Evolutionary conservation across 2,329 filamentous ascomycete genomes (phyloP).

Genomic region (Botrytis aclada): DNA sequence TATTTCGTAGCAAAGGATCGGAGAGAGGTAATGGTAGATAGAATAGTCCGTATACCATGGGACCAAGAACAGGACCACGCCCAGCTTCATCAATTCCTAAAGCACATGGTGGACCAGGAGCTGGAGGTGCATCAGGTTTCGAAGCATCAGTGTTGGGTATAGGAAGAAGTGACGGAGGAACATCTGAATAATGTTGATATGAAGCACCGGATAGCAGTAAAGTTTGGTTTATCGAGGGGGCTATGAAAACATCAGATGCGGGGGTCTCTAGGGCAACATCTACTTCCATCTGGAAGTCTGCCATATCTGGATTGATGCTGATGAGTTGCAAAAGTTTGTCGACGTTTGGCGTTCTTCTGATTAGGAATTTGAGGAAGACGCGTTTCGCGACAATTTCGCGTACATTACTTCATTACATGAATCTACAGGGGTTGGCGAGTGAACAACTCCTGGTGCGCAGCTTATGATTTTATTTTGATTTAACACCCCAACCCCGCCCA

Average conservation of each 20-base stretch:
- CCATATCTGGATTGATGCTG: conserved; percentile 35
- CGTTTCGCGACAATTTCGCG: conserved; percentile 17
- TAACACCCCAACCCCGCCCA: background rate
- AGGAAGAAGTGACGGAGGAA: conserved; percentile 58
- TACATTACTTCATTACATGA: conserved; percentile 5
- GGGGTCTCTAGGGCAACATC: conserved; percentile 39
- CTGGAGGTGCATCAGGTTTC: conserved; percentile 26
- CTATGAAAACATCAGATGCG: conserved; percentile 52
- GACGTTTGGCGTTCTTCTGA: background rate
- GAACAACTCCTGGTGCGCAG: background rate
- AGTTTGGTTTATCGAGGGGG: conserved; percentile 62
- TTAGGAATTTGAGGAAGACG: conserved; percentile 6
- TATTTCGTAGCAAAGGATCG: conserved; percentile 70
- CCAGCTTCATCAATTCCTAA: conserved; percentile 94
- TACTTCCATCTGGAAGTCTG: conserved; percentile 36
- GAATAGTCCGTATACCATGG: conserved; percentile 69
- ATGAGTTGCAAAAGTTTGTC: background rate
- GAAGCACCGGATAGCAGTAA: conserved; percentile 62
- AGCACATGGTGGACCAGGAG: conserved; percentile 59
- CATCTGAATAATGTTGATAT: conserved; percentile 68
- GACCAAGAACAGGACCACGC: conserved; percentile 86
- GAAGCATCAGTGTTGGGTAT: conserved; percentile 25
- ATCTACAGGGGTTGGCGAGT: conserved; percentile 5
- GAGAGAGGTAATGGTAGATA: conserved; percentile 71
- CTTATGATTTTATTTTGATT: background rate